Evolutionary conservation across 352 stramenopile species (phyloP).

Genomic region (Phytophthora agathidicida): DNA sequence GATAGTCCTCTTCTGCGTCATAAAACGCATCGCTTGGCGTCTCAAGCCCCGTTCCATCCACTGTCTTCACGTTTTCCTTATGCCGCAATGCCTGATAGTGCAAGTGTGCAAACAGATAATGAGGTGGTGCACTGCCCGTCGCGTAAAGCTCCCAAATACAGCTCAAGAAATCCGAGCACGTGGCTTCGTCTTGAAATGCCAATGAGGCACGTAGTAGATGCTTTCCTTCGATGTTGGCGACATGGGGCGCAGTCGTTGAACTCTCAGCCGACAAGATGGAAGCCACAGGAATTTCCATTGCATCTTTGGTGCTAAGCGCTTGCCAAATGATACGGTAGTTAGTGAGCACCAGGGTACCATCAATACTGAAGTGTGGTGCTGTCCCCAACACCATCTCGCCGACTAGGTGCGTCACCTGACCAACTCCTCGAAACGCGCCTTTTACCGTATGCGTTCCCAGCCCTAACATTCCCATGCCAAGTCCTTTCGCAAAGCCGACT

Average conservation of each 20-base stretch:
- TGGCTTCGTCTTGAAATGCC: constrained; percentile 83
- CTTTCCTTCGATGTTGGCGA: constrained; percentile 88
- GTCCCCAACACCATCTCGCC: constrained; percentile 87
- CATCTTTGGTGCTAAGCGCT: constrained; percentile 76
- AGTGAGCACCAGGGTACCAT: constrained; percentile 79
- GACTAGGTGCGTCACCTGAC: constrained; percentile 87
- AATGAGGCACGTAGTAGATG: constrained; percentile 79
- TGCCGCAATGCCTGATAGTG: constrained; percentile 76
- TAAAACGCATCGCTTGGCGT: constrained; percentile 68
- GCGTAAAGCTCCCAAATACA: constrained; percentile 80
- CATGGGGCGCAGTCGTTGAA: constrained; percentile 80
- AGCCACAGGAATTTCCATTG: constrained; percentile 82
- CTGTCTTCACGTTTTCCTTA: constrained; percentile 30
- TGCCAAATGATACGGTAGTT: constrained; percentile 90
- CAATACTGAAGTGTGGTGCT: constrained; percentile 88
- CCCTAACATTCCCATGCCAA: constrained; percentile 87
- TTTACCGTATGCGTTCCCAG: constrained; percentile 88
- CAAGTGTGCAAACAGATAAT: constrained; percentile 80
- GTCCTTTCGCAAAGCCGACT: constrained; percentile 87
- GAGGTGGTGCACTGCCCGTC: constrained; percentile 20
- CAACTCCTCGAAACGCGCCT: constrained; percentile 84
- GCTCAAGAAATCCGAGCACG: constrained; percentile 76
- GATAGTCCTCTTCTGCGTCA: constrained; percentile 81
- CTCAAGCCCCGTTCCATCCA: constrained; percentile 40
- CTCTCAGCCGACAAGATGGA: constrained; percentile 83